Conservation (phyloP, 441 rosid species). For the Erodium moschatum region DNA sequence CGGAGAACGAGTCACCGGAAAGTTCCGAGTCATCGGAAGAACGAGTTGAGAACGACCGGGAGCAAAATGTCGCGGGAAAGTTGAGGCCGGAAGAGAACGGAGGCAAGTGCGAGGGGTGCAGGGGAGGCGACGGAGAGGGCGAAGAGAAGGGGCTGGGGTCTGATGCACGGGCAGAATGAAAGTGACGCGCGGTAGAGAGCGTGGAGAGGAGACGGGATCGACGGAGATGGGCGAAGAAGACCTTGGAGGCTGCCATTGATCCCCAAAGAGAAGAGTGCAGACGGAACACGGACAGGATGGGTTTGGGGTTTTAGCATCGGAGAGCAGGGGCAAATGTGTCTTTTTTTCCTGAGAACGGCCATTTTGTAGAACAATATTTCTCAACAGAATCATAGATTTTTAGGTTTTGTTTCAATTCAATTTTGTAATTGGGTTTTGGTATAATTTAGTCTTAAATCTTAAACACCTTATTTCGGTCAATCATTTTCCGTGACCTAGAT, state of each 20-base stretch:
- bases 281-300: no score
- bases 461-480: no score
- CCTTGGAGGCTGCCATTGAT: conserved; percentile 15
- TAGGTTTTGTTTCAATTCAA: no score
- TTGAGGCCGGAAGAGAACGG: background rate
- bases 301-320: no score
- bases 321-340: no score
- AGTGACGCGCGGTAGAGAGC: background rate
- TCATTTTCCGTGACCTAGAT: no score
- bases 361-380: no score
- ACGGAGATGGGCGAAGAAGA: conserved; percentile 14
- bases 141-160: conserved; percentile 3
- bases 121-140: conserved; percentile 2
- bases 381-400: no score
- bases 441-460: no score
- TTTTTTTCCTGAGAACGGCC: no score
- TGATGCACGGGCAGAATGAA: background rate
- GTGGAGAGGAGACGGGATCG: conserved; percentile 9
- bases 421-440: no score
- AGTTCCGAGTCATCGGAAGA: background rate
- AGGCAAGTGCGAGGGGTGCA: background rate
- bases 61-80: background rate
- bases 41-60: conserved; percentile 5
- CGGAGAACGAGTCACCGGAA: background rate
- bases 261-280: background rate